Percentiles rank a stretch among this genome's conserved stretches.
Evolutionary conservation across 73 alveolate genomes (phyloP).

Genomic region (Diophrys appendiculata): DNA sequence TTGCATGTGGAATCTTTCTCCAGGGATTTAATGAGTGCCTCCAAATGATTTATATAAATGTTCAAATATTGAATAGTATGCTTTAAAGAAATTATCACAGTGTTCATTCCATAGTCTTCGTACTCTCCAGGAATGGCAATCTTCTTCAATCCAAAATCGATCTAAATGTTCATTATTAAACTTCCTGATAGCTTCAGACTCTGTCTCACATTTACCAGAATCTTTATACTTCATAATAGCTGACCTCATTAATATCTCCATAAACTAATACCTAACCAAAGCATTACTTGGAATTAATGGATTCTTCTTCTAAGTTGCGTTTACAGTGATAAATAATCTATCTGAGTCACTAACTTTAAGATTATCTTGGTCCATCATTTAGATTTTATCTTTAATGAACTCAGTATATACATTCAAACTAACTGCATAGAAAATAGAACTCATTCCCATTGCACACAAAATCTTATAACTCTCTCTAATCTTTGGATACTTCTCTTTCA

Average conservation of each 20-base stretch:
- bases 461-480: constrained; percentile 42
- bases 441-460: constrained; percentile 32
- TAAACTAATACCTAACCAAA: constrained; percentile 42
- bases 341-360: constrained; percentile 25
- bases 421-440: constrained; percentile 34
- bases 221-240: constrained; percentile 25
- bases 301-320: constrained; percentile 33
- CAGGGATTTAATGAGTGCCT: constrained; percentile 68
- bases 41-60: constrained; percentile 66
- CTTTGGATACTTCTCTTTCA: constrained; percentile 28
- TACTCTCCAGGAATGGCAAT: constrained; percentile 41
- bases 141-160: neutral
- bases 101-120: constrained; percentile 81
- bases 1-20: constrained; percentile 48
- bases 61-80: constrained; percentile 69
- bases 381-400: constrained; percentile 21
- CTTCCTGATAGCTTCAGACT: constrained; percentile 1
- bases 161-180: neutral
- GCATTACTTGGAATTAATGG: constrained; percentile 58
- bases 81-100: constrained; percentile 72
- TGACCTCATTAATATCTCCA: constrained; percentile 42
- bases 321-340: constrained; percentile 41
- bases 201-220: constrained; percentile 15
- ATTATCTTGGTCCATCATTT: neutral
- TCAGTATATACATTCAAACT: constrained; percentile 42